A percentile compares a stretch with the other conserved stretches of the same genome.
phyloP scores from a whole-genome alignment of 768 basidiomycete species.

The Tephrocybe rancida region DNA sequence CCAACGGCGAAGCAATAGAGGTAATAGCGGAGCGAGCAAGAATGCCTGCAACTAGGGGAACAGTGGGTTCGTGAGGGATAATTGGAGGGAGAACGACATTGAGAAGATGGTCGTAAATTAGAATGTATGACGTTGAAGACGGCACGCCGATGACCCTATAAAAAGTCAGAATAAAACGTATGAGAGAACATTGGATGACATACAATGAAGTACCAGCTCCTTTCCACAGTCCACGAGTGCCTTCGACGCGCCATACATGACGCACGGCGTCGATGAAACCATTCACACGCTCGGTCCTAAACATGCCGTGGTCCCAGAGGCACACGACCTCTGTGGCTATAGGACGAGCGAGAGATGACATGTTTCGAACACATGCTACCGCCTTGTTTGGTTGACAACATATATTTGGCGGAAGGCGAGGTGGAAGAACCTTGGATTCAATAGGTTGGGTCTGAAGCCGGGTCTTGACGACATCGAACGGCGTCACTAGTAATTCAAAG shows the following conservation, averaged over 20 bases:
- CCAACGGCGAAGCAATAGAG: conserved; percentile 81
- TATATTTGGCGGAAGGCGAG: conserved; percentile 52
- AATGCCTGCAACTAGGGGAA: conserved; percentile 83
- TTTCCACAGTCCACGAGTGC: conserved; percentile 89
- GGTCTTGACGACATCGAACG: conserved; percentile 98
- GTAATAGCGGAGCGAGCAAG: conserved; percentile 81
- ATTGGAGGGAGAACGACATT: conserved; percentile 63
- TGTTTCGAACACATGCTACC: conserved; percentile 66
- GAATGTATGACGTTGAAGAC: conserved; percentile 90
- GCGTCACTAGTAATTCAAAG: conserved; percentile 77
- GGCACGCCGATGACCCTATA: conserved; percentile 89
- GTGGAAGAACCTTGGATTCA: conserved; percentile 48
- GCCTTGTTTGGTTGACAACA: conserved; percentile 71
- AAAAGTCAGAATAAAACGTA: conserved; percentile 12
- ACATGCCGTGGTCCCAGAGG: conserved; percentile 74
- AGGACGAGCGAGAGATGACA: conserved; percentile 73
- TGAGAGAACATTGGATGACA: conserved; percentile 29
- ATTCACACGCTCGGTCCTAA: conserved; percentile 71
- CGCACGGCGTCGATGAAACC: conserved; percentile 87
- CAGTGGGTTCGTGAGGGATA: conserved; percentile 50
- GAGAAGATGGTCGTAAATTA: conserved; percentile 90
- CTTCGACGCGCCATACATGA: conserved; percentile 82
- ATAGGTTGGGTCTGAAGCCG: conserved; percentile 91
- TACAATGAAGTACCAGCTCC: conserved; percentile 91
- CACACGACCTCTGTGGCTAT: conserved; percentile 70